phyloP scores from a whole-genome alignment of 2,329 filamentous ascomycete genomes.

The Purpureocillium takamizusanense region DNA sequence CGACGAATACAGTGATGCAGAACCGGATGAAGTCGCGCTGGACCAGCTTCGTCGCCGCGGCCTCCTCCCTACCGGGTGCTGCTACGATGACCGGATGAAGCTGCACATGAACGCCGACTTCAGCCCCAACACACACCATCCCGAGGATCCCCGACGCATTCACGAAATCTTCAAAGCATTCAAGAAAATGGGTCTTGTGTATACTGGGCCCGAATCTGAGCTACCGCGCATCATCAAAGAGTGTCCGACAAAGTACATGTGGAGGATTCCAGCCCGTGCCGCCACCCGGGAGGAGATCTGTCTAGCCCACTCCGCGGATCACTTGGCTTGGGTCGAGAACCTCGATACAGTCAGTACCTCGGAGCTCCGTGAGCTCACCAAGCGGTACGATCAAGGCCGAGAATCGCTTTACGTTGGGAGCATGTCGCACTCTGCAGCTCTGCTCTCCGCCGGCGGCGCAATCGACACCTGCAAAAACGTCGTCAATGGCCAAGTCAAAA shows the following conservation, averaged over 20 bases:
- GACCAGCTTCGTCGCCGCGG: slow-evolving; percentile 32
- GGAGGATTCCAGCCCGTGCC: slow-evolving; percentile 68
- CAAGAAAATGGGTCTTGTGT: slow-evolving; percentile 71
- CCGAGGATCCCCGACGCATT: slow-evolving; percentile 88
- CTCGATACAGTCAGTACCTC: slow-evolving; percentile 46
- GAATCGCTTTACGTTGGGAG: slow-evolving; percentile 79
- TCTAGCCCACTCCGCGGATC: slow-evolving; percentile 65
- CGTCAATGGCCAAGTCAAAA: slow-evolving; percentile 73
- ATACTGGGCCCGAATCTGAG: slow-evolving; percentile 45
- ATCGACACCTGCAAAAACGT: slow-evolving; percentile 96
- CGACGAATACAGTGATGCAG: slow-evolving; percentile 24
- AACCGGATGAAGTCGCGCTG: slow-evolving; percentile 26
- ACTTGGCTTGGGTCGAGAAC: slow-evolving; percentile 68
- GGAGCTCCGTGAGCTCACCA: slow-evolving; percentile 60
- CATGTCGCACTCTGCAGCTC: slow-evolving; percentile 70
- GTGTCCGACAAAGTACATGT: slow-evolving; percentile 54
- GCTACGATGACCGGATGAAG: slow-evolving; percentile 93
- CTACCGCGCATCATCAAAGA: slow-evolving; percentile 41
- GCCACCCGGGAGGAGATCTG: slow-evolving; percentile 75
- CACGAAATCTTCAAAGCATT: slow-evolving; percentile 89
- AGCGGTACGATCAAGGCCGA: slow-evolving; percentile 49
- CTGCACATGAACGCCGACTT: slow-evolving; percentile 83
- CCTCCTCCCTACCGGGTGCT: slow-evolving; percentile 63
- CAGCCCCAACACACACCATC: slow-evolving; percentile 69
- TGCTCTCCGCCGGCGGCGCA: slow-evolving; percentile 81